These are phyloP conservation scores for Periconia sp. DNA, from an alignment of 2,329 filamentous ascomycete genomes.

Conservation along the genomic window DNA sequence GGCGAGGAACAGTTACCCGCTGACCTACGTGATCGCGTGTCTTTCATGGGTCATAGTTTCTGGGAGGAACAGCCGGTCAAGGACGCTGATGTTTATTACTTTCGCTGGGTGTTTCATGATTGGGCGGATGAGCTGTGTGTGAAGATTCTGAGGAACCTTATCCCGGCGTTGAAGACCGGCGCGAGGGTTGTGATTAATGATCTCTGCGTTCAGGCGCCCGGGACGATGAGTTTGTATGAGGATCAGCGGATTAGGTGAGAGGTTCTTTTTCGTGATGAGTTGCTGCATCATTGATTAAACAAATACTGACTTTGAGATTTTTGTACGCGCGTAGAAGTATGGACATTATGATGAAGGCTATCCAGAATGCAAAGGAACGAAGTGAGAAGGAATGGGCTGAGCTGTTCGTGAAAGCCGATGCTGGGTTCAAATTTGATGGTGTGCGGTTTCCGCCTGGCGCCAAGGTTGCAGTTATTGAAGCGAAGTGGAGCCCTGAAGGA, in stretches of 20 bases:
- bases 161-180: conserved; percentile 23
- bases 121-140: conserved; percentile 38
- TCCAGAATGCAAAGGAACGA: conserved; percentile 51
- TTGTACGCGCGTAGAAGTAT: no score
- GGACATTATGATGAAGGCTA: conserved; percentile 51
- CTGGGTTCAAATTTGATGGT: no score
- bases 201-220: conserved; percentile 10
- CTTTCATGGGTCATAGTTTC: conserved; percentile 21
- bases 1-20: neutral
- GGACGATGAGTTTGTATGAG: conserved; percentile 8
- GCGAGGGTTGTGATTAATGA: conserved; percentile 20
- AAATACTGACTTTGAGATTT: conserved; percentile 9
- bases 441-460: no score
- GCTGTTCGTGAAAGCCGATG: conserved; percentile 46
- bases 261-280: no score
- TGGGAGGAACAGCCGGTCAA: conserved; percentile 21
- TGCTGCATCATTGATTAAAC: no score
- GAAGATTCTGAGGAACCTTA: conserved; percentile 15
- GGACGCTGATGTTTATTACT: conserved; percentile 38
- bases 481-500: no score
- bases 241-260: conserved; percentile 12
- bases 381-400: conserved; percentile 47
- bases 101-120: conserved; percentile 46
- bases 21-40: conserved; percentile 7
- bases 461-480: no score